These are phyloP conservation scores for Cephaloascus albidus DNA, from an alignment of 805 yeast species.

Conservation along the genomic window DNA sequence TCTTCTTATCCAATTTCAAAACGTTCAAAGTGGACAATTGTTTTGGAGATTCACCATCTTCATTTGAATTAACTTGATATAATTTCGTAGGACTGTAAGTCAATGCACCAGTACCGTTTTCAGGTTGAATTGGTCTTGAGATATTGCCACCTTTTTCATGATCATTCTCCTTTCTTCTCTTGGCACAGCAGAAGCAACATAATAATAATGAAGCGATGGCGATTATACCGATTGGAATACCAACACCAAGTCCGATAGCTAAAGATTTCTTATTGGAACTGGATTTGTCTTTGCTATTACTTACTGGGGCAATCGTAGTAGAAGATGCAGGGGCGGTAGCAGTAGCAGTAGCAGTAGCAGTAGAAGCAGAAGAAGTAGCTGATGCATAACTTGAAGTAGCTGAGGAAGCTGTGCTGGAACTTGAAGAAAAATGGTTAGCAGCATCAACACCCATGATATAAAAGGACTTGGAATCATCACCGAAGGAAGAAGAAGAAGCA, in stretches of 20 bases:
- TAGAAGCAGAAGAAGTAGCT: conserved; percentile 15
- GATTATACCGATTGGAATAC: conserved; percentile 54
- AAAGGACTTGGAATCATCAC: conserved; percentile 26
- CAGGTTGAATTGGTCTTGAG: conserved; percentile 21
- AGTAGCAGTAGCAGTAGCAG: conserved; percentile 17
- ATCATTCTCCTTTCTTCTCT: conserved; percentile 8
- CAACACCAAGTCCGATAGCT: conserved; percentile 91
- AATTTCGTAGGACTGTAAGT: conserved; percentile 3
- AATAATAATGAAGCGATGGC: conserved; percentile 37
- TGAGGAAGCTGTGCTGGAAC: conserved; percentile 12
- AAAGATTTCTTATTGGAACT: conserved; percentile 36
- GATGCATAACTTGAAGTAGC: conserved; percentile 12
- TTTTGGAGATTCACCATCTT: conserved; percentile 16
- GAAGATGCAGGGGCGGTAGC: conserved; percentile 10
- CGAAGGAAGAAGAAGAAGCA: conserved; percentile 20
- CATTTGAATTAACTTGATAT: conserved; percentile 7
- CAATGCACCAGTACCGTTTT: conserved; percentile 15
- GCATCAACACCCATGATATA: conserved; percentile 41
- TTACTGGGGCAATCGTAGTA: conserved; percentile 2
- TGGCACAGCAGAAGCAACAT: conserved; percentile 42
- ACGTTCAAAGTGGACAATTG: conserved; percentile 43
- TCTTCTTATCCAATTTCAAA: conserved; percentile 37
- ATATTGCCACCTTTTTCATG: conserved; percentile 12
- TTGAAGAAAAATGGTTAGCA: conserved; percentile 7
- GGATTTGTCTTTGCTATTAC: conserved; percentile 1